phyloP scores from a whole-genome alignment of 2,329 filamentous ascomycete genomes.

The Xylariales sp. region DNA sequence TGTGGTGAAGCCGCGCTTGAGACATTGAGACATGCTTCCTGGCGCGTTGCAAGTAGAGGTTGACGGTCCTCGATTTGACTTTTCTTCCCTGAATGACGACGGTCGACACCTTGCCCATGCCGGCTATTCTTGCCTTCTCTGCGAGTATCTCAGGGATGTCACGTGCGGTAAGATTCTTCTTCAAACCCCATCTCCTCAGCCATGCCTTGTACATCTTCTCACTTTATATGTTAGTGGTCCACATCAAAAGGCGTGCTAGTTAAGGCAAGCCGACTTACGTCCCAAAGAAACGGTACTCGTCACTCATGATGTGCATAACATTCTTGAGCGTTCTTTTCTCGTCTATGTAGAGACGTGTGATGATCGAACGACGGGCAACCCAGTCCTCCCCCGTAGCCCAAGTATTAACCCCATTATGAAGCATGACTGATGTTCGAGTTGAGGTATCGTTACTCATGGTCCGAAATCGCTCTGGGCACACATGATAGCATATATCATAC shows the following conservation, averaged over 20 bases:
- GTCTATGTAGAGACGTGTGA: neutral
- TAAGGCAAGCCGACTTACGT: slow-evolving; percentile 1
- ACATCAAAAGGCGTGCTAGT: neutral
- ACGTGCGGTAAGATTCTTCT: neutral
- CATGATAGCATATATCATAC: too few relatives aligned
- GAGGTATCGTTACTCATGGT: too few relatives aligned
- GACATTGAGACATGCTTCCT: too few relatives aligned
- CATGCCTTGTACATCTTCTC: neutral
- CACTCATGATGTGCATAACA: neutral
- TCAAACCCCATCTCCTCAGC: neutral
- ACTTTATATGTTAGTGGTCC: neutral
- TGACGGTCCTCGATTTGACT: too few relatives aligned
- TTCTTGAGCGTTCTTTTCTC: neutral
- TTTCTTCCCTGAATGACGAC: too few relatives aligned
- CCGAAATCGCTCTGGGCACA: too few relatives aligned
- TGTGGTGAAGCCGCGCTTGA: too few relatives aligned
- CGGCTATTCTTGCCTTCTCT: too few relatives aligned
- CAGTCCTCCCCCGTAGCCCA: neutral
- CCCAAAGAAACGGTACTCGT: neutral
- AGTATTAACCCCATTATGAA: too few relatives aligned
- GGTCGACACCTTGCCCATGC: too few relatives aligned
- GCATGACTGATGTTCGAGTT: too few relatives aligned
- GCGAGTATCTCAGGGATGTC: neutral
- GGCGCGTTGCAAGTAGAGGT: too few relatives aligned
- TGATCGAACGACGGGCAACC: neutral